Evolutionary conservation across 1,284 basidiomycete species (phyloP), one percentile per base, ranked within the genome.

Genomic region (Ustilago esculenta): DNA sequence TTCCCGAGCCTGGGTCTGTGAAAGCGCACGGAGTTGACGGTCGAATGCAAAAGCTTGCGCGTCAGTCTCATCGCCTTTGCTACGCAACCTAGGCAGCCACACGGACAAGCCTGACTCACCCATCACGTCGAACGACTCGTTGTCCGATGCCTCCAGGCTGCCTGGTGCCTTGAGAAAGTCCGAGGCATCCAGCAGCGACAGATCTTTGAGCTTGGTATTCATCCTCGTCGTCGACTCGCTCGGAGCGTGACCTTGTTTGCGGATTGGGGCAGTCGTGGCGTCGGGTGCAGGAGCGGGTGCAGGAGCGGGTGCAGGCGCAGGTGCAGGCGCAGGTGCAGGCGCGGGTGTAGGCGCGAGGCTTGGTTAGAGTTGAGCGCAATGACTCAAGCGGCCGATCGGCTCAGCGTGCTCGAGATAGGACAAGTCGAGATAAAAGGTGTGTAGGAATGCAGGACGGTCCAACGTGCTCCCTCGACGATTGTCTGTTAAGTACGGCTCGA

Each of bases 121-220:
- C 48, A 49, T 59, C 8, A 68, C 65, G 33, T 57, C 54, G 30
- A 68, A 68, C 4, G 58, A 40, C 29, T 68, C 65, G 20, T 69
- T 70, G 45, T 43, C 52, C 23, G 48, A 41, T 9, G 77, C 57
- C 12, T 64, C 45, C 14, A 53, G 46, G 68, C 30, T 56, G 15
- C 24, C 40, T 8, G 60, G 49, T 15, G 73, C 76, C 43, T 77
- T 72, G 68, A 81, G 61, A 49, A 74, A 79, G 12, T 72, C 64
- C 27, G 76, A 51, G 17, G 37, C 48, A n/a, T 61, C 47, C 21
- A 81, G 37, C 39, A 81, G 63, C 20, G 54, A 49, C 1, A 48
- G 30, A 42, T 77, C 52, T 15, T 61, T 72, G 34, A 81, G 68
- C 58, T 69, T 67, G 34, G 71, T 63, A 18, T 71, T 54, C 65